These are phyloP conservation scores for Copromyces sp. DNA, from an alignment of 495 filamentous ascomycete species.

Conservation along the genomic window DNA sequence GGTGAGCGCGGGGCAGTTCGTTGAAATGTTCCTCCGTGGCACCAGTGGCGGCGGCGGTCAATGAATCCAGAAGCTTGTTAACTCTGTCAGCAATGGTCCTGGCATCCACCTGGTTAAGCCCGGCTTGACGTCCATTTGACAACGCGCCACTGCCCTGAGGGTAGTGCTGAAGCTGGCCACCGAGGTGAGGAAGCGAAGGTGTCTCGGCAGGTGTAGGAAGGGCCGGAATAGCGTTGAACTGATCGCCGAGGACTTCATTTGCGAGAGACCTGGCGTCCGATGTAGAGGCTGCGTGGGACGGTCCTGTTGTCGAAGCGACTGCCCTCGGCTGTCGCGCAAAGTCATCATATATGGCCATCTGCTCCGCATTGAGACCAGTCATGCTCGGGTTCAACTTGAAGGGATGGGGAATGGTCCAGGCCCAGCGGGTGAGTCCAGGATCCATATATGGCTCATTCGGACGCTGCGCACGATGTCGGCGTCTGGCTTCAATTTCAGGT, in stretches of 20 bases:
- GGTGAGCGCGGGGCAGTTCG: slow-evolving; percentile 55
- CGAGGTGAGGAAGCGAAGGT: slow-evolving; percentile 61
- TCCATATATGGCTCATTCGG: slow-evolving; percentile 78
- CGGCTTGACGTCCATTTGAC: slow-evolving; percentile 40
- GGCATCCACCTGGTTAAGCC: slow-evolving; percentile 56
- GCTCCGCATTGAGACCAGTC: slow-evolving; percentile 73
- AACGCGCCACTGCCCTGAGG: slow-evolving; percentile 42
- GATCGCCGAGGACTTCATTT: slow-evolving; percentile 73
- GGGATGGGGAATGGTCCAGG: slow-evolving; percentile 78
- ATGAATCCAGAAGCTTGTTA: slow-evolving; percentile 57
- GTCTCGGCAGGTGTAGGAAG: slow-evolving; percentile 73
- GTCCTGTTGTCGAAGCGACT: slow-evolving; percentile 23
- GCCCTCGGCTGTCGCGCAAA: slow-evolving; percentile 75
- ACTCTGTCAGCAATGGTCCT: slow-evolving; percentile 53
- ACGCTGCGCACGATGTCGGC: slow-evolving; percentile 56
- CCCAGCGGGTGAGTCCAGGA: slow-evolving; percentile 69
- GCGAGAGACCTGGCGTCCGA: slow-evolving; percentile 44
- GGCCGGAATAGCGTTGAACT: slow-evolving; percentile 65
- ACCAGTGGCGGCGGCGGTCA: slow-evolving; percentile 53
- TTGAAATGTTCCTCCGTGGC: slow-evolving; percentile 58
- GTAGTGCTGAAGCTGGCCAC: slow-evolving; percentile 52
- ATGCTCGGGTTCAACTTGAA: slow-evolving; percentile 60
- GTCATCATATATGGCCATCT: slow-evolving; percentile 91
- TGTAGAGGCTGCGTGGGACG: slow-evolving; percentile 34
- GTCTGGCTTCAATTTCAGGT: slow-evolving; percentile 58